Base-by-base conservation (phyloP, 2,329 filamentous ascomycete genomes). In the Penicillium sp. region DNA sequence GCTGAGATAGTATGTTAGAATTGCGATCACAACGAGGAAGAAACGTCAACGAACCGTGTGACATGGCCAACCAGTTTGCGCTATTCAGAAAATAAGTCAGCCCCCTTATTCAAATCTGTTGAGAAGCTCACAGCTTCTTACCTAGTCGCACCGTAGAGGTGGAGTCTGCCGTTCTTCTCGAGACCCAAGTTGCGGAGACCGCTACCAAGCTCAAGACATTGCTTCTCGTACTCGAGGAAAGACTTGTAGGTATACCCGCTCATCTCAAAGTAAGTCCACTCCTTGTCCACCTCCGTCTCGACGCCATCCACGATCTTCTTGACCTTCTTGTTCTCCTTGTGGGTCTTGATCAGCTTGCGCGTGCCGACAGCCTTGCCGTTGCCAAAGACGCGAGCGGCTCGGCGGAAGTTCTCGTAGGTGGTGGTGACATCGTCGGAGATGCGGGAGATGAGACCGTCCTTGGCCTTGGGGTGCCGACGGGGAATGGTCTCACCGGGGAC, bases 181-280 rank as follows among this genome's bases (percentile, higher is more conserved):
- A 95, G 71, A 46, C 89, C 90, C 31, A 95, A 75, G 64, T 86
- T 83, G 65, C 85, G 81, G 70, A 95, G 74, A 50, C 86, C 90
- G 18, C 83, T 78, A 46, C 88, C 90, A 14, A 90, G 73, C 59
- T 87, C 77, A 49, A 87, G 75, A 41, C 84, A 80, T 55, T 83
- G 77, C 63, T 82, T 77, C 72, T 88, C 82, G 66, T 92, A 93
- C 72, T 95, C 85, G 63, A 80, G 77, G 73, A 91, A 95, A 61
- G 83, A 89, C 65, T 86, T 77, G 76, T 84, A 95, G 37, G 79
- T 77, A 75, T 87, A 95, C 41, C 77, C 76, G 54, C 86, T 85
- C 59, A 95, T 82, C 78, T 95, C 90, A 61, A 89, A 95, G 73
- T 84, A 95, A 45, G 85, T 84, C 90, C 90, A 95, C 70, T 92